Percentiles rank a stretch among this genome's conserved stretches.
These are phyloP conservation scores for Malus sieversii DNA, from an alignment of 306 rosid genomes.

Conservation along the genomic window DNA sequence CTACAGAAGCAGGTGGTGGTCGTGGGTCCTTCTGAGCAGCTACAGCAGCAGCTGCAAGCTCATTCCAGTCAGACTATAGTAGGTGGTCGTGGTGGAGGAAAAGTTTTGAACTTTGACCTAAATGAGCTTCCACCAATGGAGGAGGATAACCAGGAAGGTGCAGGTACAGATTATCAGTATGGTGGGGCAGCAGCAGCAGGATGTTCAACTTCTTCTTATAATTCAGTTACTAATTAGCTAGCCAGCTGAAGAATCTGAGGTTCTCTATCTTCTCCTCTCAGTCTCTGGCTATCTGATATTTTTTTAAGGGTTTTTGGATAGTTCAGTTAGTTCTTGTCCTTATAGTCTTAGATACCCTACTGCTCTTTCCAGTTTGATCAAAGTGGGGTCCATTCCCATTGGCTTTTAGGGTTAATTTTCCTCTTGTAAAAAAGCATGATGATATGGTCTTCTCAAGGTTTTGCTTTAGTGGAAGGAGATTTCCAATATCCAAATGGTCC, in stretches of 20 bases:
- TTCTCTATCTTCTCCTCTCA: neutral
- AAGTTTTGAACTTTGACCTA: slow-evolving; percentile 35
- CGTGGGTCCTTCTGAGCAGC: neutral
- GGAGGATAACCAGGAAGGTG: slow-evolving; percentile 7
- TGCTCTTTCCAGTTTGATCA: neutral
- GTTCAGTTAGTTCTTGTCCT: neutral
- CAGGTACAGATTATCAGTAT: neutral
- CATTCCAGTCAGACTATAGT: neutral
- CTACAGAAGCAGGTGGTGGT: neutral
- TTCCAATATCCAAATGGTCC: slow-evolving; percentile 4
- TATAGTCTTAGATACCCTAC: neutral
- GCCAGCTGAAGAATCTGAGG: neutral
- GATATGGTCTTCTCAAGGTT: neutral
- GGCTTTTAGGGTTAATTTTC: slow-evolving; percentile 19
- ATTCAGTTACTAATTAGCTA: neutral
- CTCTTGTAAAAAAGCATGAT: slow-evolving; percentile 20
- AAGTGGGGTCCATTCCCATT: slow-evolving; percentile 12
- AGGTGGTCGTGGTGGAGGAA: neutral
- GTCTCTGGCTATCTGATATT: neutral
- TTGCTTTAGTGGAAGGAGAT: neutral
- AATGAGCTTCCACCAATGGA: slow-evolving; percentile 35
- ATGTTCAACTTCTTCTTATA: slow-evolving; percentile 5
- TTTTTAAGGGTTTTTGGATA: neutral
- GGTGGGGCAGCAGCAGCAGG: neutral
- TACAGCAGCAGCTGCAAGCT: neutral